These are phyloP conservation scores for Verruconis gallopava DNA, from an alignment of 2,329 filamentous ascomycete genomes.

Conservation along the genomic window DNA sequence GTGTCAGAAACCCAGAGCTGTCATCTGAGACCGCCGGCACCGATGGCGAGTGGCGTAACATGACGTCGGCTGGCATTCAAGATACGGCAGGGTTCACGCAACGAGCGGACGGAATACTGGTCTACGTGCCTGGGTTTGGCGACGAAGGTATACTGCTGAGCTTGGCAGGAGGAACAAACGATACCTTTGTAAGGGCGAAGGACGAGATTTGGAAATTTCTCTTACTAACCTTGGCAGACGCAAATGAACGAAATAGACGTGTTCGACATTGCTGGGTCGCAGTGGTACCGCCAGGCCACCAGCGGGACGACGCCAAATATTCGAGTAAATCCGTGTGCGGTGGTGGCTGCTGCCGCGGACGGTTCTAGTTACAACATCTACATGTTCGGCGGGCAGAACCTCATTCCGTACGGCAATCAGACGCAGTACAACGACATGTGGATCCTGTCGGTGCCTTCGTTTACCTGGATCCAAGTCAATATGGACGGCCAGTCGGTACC, in stretches of 20 bases:
- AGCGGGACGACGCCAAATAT: slow-evolving; percentile 44
- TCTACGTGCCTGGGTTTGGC: slow-evolving; percentile 68
- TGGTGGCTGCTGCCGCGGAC: slow-evolving; percentile 59
- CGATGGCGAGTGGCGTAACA: slow-evolving; percentile 57
- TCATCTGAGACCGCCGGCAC: slow-evolving; percentile 36
- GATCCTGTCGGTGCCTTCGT: slow-evolving; percentile 67
- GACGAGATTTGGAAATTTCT: neutral
- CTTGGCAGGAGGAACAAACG: slow-evolving; percentile 59
- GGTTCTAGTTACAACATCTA: slow-evolving; percentile 67
- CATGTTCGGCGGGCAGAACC: slow-evolving; percentile 64
- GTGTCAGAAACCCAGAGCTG: slow-evolving; percentile 50
- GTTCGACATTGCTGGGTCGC: slow-evolving; percentile 59
- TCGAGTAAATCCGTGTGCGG: slow-evolving; percentile 55
- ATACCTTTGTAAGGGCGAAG: slow-evolving; percentile 53
- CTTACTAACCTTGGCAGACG: slow-evolving; percentile 26
- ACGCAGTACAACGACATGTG: slow-evolving; percentile 60
- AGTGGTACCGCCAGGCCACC: slow-evolving; percentile 65
- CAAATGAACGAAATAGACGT: slow-evolving; percentile 64
- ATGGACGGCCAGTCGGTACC: slow-evolving; percentile 29
- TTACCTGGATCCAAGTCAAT: slow-evolving; percentile 63
- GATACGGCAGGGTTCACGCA: slow-evolving; percentile 54
- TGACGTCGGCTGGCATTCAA: slow-evolving; percentile 59
- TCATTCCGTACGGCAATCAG: slow-evolving; percentile 47
- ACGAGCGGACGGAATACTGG: slow-evolving; percentile 57
- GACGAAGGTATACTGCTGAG: slow-evolving; percentile 63